Evolutionary conservation across 2,329 filamentous ascomycete genomes (phyloP).

Genomic region (Alternaria gaisen): DNA sequence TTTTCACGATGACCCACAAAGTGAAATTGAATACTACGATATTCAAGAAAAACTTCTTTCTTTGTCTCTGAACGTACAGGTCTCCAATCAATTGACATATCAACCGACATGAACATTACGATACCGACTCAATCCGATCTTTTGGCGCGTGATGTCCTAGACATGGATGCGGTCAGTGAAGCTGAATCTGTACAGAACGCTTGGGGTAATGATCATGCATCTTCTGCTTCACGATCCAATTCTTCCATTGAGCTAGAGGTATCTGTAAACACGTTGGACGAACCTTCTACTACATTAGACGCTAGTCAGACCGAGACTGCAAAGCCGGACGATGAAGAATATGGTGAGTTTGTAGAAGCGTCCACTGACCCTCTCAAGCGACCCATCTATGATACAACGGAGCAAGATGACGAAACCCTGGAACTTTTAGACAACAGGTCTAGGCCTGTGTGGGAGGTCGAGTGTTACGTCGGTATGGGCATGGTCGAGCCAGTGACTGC

Average conservation of each 20-base stretch:
- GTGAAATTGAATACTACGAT: background rate
- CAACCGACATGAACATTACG: background rate
- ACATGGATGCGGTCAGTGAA: background rate
- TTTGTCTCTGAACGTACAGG: background rate
- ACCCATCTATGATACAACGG: constrained; percentile 9
- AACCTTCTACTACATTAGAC: background rate
- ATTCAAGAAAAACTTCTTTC: background rate
- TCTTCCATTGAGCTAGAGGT: background rate
- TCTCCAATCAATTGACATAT: background rate
- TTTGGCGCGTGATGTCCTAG: background rate
- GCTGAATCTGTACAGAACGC: background rate
- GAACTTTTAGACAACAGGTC: background rate
- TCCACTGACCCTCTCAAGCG: constrained; percentile 6
- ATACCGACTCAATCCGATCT: background rate
- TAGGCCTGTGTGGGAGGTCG: constrained; percentile 4
- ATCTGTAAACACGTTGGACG: background rate
- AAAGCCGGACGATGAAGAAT: constrained; percentile 14
- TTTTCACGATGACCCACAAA: constrained; percentile 2
- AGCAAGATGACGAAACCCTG: background rate
- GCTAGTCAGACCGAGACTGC: background rate
- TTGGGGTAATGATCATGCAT: background rate
- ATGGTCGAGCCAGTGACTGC: constrained; percentile 7
- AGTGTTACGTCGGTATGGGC: constrained; percentile 12
- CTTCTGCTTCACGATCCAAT: background rate
- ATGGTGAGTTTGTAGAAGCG: constrained; percentile 16